These are phyloP conservation scores for Saccharomycopsis schoenii DNA, from an alignment of 805 yeast species.

Conservation along the genomic window DNA sequence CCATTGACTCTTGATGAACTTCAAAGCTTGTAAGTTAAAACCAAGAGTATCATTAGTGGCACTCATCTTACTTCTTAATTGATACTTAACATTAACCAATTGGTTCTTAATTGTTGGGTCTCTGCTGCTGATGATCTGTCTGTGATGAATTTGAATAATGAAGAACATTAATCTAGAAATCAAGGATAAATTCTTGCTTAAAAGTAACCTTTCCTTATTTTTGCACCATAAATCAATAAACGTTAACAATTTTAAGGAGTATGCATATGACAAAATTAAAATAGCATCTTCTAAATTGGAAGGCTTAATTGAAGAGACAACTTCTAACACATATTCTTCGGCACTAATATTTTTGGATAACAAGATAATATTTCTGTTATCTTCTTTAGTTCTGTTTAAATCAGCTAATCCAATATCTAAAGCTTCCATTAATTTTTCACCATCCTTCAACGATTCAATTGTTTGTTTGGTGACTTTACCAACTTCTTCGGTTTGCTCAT, in stretches of 20 bases:
- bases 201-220: constrained; percentile 33
- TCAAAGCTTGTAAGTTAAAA: constrained; percentile 74
- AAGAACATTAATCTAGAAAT: constrained; percentile 73
- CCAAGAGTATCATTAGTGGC: constrained; percentile 62
- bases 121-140: constrained; percentile 64
- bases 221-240: constrained; percentile 71
- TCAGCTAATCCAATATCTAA: constrained; percentile 74
- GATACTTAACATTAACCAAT: constrained; percentile 50
- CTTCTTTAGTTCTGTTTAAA: constrained; percentile 44
- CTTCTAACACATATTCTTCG: constrained; percentile 67
- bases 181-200: constrained; percentile 39
- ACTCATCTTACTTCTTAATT: constrained; percentile 35
- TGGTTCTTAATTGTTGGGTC: constrained; percentile 56
- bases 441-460: constrained; percentile 84
- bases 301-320: constrained; percentile 59
- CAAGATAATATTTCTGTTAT: constrained; percentile 59
- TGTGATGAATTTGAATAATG: constrained; percentile 60
- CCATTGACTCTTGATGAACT: constrained; percentile 70
- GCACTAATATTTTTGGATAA: constrained; percentile 59
- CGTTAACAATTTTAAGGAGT: constrained; percentile 56
- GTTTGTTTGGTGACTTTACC: constrained; percentile 74
- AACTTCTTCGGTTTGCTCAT: constrained; percentile 38
- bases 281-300: constrained; percentile 90
- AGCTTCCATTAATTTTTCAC: constrained; percentile 89
- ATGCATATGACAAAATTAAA: constrained; percentile 82